These are phyloP conservation scores for Zymoseptoria brevis DNA, from an alignment of 2,329 filamentous ascomycete genomes.

Conservation along the genomic window DNA sequence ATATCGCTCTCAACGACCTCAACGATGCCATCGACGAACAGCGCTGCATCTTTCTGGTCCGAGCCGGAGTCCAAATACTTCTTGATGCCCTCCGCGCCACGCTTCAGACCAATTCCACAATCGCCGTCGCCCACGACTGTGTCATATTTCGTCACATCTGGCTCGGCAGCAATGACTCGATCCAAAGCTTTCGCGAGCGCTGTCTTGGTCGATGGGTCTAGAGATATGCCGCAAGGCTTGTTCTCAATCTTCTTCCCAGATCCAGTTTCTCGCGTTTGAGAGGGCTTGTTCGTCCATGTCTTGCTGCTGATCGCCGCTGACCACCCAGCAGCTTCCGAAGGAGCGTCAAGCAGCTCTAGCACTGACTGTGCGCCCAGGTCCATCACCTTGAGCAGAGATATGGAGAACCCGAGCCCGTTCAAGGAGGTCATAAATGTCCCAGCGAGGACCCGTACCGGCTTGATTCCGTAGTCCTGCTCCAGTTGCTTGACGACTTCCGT, in stretches of 20 bases:
- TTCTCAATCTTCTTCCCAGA: slow-evolving; percentile 36
- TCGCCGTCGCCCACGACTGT: slow-evolving; percentile 86
- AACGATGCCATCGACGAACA: slow-evolving; percentile 54
- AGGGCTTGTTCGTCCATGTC: slow-evolving; percentile 47
- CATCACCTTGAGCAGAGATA: slow-evolving; percentile 56
- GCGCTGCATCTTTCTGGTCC: slow-evolving; percentile 43
- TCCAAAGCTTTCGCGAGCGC: slow-evolving; percentile 51
- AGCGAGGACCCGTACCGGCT: slow-evolving; percentile 53
- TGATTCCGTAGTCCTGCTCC: slow-evolving; percentile 50
- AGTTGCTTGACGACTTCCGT: slow-evolving; percentile 58
- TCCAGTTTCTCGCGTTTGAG: slow-evolving; percentile 32
- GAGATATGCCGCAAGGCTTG: slow-evolving; percentile 45
- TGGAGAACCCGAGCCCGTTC: slow-evolving; percentile 64
- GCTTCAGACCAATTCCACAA: slow-evolving; percentile 77
- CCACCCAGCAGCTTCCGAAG: slow-evolving; percentile 62
- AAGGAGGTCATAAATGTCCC: slow-evolving; percentile 66
- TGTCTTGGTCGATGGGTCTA: slow-evolving; percentile 48
- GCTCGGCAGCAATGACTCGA: slow-evolving; percentile 55
- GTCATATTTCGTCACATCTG: slow-evolving; percentile 59
- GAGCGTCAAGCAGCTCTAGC: slow-evolving; percentile 60
- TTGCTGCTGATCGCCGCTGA: slow-evolving; percentile 48
- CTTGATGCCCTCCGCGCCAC: slow-evolving; percentile 64
- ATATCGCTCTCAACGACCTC: slow-evolving; percentile 60
- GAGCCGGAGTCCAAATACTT: slow-evolving; percentile 37
- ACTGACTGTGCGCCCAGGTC: slow-evolving; percentile 56